These are phyloP conservation scores for Chamaecyparis obtusa DNA, from an alignment of 75 land plant species.

Conservation along the genomic window DNA sequence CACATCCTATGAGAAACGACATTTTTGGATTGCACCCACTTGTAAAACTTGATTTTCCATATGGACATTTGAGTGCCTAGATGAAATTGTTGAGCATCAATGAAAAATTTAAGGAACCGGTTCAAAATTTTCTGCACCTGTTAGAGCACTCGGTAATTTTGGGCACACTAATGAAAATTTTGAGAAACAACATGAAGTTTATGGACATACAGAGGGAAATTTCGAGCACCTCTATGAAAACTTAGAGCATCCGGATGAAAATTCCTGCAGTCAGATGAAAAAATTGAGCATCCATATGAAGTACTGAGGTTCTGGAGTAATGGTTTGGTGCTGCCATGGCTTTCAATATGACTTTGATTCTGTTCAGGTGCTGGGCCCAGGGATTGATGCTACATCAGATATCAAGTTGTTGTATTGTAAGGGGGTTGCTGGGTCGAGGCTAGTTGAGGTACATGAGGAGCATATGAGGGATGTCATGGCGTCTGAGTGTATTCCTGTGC, in stretches of 20 bases:
- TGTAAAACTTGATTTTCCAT: background rate
- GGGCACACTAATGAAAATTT: background rate
- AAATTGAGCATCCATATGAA: background rate
- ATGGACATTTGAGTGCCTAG: background rate
- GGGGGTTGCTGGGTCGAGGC: constrained; percentile 52
- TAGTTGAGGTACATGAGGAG: constrained; percentile 52
- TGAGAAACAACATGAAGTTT: background rate
- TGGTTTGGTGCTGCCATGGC: constrained; percentile 12
- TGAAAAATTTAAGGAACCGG: background rate
- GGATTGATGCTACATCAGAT: constrained; percentile 85
- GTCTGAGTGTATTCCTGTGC: constrained; percentile 18
- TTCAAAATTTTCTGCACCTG: background rate
- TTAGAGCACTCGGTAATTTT: background rate
- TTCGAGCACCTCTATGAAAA: background rate
- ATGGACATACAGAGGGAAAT: background rate
- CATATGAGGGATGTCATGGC: constrained; percentile 40
- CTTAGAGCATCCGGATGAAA: background rate
- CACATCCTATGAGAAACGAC: background rate
- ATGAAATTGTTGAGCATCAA: background rate
- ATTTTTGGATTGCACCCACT: background rate
- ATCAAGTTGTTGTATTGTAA: constrained; percentile 75
- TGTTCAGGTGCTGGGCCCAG: constrained; percentile 77
- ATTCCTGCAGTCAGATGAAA: too few species aligned
- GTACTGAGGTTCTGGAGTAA: background rate
- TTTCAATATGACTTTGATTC: constrained; percentile 52